Conservation (phyloP, 306 rosid genomes). For the Glycine soja region DNA sequence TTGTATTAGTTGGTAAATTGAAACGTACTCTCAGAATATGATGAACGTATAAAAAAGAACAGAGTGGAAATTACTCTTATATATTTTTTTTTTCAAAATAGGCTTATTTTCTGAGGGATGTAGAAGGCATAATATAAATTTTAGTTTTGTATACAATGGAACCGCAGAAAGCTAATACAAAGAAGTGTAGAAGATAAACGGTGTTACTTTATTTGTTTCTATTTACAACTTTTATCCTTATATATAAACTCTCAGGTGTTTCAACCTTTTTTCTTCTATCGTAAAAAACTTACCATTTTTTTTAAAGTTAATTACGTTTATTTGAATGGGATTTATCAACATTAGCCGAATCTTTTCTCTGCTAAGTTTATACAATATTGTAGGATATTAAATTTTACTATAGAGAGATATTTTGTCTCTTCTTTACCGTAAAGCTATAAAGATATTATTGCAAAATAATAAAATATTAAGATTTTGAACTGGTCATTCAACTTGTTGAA, state of each 20-base stretch:
- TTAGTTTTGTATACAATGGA: background rate
- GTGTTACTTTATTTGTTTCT: too few species aligned
- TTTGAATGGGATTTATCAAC: background rate
- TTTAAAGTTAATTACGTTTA: background rate
- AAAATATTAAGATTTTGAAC: constrained; percentile 5
- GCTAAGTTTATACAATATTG: background rate
- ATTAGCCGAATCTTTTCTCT: background rate
- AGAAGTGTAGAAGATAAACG: constrained; percentile 1
- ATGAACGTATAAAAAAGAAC: background rate
- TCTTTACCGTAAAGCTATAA: background rate
- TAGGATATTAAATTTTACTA: background rate
- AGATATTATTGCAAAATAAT: constrained; percentile 1
- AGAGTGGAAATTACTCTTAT: background rate
- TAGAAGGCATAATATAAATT: constrained; percentile 4
- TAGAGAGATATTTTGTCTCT: background rate
- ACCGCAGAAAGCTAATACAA: constrained; percentile 3
- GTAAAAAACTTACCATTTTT: background rate
- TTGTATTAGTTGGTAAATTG: constrained; percentile 35
- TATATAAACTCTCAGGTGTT: background rate
- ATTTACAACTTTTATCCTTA: background rate
- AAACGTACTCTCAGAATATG: constrained; percentile 1
- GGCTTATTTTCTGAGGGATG: background rate
- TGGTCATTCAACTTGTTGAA: constrained; percentile 5
- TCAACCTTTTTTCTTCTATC: background rate
- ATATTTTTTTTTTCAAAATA: background rate